Base-by-base conservation (phyloP, 2,329 filamentous ascomycete species). In the Trichothecium sympodiale region DNA sequence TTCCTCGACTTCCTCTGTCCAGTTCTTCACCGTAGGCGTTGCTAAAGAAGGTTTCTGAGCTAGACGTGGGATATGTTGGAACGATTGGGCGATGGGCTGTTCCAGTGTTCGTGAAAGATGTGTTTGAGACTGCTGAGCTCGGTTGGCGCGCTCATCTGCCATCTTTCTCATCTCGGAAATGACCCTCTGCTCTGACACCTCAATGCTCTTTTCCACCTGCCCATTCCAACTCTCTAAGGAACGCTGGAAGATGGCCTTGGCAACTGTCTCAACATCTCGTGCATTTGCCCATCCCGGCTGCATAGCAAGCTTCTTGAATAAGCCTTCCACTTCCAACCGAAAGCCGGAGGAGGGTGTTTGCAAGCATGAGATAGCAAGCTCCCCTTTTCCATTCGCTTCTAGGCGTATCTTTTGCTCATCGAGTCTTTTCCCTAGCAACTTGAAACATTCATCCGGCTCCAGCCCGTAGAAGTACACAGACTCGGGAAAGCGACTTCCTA, bases 401-500 rank as follows among this genome's bases (percentile, higher is more conserved):
- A 59, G 20, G 1, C 44, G 27, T 0, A 4, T 14, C 30, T 50
- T 55, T 9, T 45, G 43, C 2, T 59, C 44, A 1, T 48, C 17
- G 1, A 83, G 45, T 2, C 72, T 53, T 1, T 49, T 39, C 0
- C 28, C 37, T 4, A 69, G 34, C 0, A 59, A 23, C 0, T 46
- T 17, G 15, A 55, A 43, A 40, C 71, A 75, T 4, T 68, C 51
- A 0, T 47, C 35, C 0, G 65, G 49, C 0, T 44, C 43, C 10
- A 80, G 48, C 3, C 59, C 46, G 0, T 58, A 50, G 23, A 84
- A 85, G 17, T 68, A 53, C 2, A 84, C 50, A 0, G 65, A 60
- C 26, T 80, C 76, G 0, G 75, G 71, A 44, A 85, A 85, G 0
- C 80, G 69, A 28, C 73, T 79, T 0, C 69, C 71, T 13, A 85